Base-by-base conservation (phyloP, 495 filamentous ascomycete genomes). In the Penicillium parvum region DNA sequence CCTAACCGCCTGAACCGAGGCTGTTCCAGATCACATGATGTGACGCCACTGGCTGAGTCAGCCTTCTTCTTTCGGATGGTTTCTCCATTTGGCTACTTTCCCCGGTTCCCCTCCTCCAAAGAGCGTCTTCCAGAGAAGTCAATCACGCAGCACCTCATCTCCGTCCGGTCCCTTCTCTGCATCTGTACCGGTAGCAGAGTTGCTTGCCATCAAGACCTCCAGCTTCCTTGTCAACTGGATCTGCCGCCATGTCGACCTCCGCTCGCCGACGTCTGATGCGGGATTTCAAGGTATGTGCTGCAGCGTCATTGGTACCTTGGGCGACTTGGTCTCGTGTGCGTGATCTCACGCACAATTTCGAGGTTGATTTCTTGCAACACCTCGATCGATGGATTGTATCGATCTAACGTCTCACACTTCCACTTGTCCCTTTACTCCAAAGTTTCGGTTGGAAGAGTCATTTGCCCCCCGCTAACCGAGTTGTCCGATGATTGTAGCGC, bases 251-350 rank as follows among this genome's bases (percentile, higher is more conserved):
- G 90, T 95, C 90, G 52, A 96, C 90, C 48, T 82, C 90, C 52
- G 90, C 90, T 44, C 88, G 90, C 55, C 87, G 90, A 56, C 89
- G 90, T 64, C 76, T 96, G 55, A 96, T 96, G 90, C 84, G 90
- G 53, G 90, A 96, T 73, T 96, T 96, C 76, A 96, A 95, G 86
- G 90, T 95, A 70, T 38, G 77, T 67, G 26, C 44, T 10, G 12
- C 33, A 15, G 37, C 34, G 48, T 44, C 35, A 41, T 22, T 26
- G 4, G 15, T 35, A 40, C 39, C 27, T 38, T 30, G 32, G 16
- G 19, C 1, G 16, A 30, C 4, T 2, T 30, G 5, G 28, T 1
- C n/a, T 26, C 23, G 2, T 8, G 17, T 12, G 26, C 3, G 6
- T 10, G 29, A 7, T 6, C 5, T 28, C 17, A 20, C 17, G 32